Percentiles rank a stretch among this genome's conserved stretches.
Conservation (phyloP, 305 asterid genomes). For the Euphrasia arctica region DNA sequence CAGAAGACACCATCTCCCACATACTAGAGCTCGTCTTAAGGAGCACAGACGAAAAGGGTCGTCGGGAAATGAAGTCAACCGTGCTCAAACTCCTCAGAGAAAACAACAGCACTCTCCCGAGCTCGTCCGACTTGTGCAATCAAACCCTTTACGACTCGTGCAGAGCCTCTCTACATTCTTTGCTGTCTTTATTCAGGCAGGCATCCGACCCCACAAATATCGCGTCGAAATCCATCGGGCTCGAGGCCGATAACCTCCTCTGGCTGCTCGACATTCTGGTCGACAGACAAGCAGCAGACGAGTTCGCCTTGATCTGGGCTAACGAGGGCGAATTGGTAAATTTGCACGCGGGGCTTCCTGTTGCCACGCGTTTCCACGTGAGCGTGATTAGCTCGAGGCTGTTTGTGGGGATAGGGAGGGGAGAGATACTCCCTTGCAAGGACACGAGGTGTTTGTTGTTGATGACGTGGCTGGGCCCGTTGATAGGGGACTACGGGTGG, state of each 20-base stretch:
- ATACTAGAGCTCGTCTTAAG: conserved; percentile 71
- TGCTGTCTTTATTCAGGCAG: conserved; percentile 60
- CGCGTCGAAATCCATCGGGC: conserved; percentile 39
- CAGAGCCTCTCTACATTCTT: conserved; percentile 51
- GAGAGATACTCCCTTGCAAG: conserved; percentile 75
- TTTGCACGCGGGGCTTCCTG: conserved; percentile 52
- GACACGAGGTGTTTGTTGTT: conserved; percentile 66
- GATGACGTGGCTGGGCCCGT: conserved; percentile 77
- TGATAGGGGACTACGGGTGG: conserved; percentile 88
- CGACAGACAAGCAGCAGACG: conserved; percentile 68
- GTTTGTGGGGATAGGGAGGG: conserved; percentile 82
- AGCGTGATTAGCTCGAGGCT: conserved; percentile 71
- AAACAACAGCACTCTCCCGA: conserved; percentile 45
- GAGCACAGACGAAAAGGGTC: conserved; percentile 81
- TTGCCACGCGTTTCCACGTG: conserved; percentile 53
- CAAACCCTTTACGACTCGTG: conserved; percentile 58
- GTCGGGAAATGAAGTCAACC: conserved; percentile 82
- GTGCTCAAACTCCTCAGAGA: conserved; percentile 84
- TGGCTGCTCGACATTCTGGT: conserved; percentile 87
- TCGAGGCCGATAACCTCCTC: conserved; percentile 73
- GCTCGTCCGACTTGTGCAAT: conserved; percentile 56
- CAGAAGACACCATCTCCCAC: conserved; percentile 68
- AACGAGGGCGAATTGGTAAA: conserved; percentile 59
- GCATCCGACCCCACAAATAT: conserved; percentile 51
- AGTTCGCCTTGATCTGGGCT: conserved; percentile 69